phyloP scores from a whole-genome alignment of 78 protist genomes.

The Corallochytrium limacisporum region DNA sequence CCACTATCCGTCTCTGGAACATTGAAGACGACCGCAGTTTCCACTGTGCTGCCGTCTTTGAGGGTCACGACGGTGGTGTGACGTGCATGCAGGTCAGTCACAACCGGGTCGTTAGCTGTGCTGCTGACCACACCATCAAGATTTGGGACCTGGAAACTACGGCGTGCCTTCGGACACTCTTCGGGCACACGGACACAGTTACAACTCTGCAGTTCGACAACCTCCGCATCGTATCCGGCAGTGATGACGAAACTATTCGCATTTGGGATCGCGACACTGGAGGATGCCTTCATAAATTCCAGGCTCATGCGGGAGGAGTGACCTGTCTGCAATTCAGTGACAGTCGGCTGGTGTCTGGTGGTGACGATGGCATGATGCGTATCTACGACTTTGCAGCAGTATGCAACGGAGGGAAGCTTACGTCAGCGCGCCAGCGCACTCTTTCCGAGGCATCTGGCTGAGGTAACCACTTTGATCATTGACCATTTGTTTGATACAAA shows the following conservation, averaged over 20 bases:
- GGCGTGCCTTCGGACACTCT: background rate
- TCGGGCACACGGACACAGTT: constrained; percentile 9
- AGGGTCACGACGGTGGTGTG: constrained; percentile 7
- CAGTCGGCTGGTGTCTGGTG: constrained; percentile 9
- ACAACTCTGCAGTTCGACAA: constrained; percentile 13
- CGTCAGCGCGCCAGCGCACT: too few species aligned
- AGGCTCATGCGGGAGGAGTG: background rate
- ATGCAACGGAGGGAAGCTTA: too few species aligned
- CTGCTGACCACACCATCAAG: constrained; percentile 11
- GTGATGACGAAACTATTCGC: background rate
- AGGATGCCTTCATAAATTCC: background rate
- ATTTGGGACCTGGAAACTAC: constrained; percentile 22
- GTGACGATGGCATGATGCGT: background rate
- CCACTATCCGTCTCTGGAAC: constrained; percentile 13
- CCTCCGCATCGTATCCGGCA: constrained; percentile 17
- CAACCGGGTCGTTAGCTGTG: constrained; percentile 12
- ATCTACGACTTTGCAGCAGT: constrained; percentile 2
- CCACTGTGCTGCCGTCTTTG: background rate
- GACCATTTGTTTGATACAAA: too few species aligned
- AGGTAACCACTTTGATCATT: too few species aligned
- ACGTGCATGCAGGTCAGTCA: background rate
- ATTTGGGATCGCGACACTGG: constrained; percentile 14
- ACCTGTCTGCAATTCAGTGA: constrained; percentile 9
- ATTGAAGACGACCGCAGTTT: too few species aligned
- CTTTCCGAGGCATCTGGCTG: too few species aligned